Evolutionary conservation across 169 alveolate genomes (phyloP), one percentile per base, ranked within the genome.

Genomic region (Eimeria zaria): DNA sequence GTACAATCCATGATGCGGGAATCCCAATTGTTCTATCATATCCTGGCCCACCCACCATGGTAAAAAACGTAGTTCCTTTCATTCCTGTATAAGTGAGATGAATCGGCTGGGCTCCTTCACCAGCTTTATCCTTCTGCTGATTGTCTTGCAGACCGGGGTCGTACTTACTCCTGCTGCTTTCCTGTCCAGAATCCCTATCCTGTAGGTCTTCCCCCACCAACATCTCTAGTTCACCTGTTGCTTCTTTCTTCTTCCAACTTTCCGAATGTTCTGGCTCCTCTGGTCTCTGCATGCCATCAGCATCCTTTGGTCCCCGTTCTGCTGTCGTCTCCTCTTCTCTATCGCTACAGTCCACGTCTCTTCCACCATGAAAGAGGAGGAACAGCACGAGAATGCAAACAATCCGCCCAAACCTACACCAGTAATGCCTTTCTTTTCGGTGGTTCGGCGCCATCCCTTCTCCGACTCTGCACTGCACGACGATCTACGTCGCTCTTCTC

Each of bases 391-490:
- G 14, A 36, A 71, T 12, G n/a, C 81, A 33, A 71, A 18, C 81
- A 39, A 71, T 71, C 53, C 51, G 27, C 33, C 81, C 51, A 39
- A 71, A 36, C 51, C 51, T 16, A 20, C 81, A 3, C 30, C 53
- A 71, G 53, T 71, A 71, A 71, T 71, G 81, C 81, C 81, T 20
- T 39, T 27, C 81, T 33, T 12, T 71, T 71, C 51, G 53, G 53
- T 71, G 48, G n/a, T 36, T 36, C 81, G 81, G 81, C 81, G 51
- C 81, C 81, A 71, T 71, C 81, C 24, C 46, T 67, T 30, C 78
- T 30, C 46, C 46, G 20, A 30, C 8, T 22, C 74, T 39, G 81
- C 51, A 71, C 33, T 30, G 81, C 51, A 12, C 53, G 30, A 14
- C 48, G n/a, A 14, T 6, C 51, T 53, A 12, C 16, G 16, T 20